Evolutionary conservation across 257 asterid species (phyloP).

Genomic region (Coffea canephora): DNA sequence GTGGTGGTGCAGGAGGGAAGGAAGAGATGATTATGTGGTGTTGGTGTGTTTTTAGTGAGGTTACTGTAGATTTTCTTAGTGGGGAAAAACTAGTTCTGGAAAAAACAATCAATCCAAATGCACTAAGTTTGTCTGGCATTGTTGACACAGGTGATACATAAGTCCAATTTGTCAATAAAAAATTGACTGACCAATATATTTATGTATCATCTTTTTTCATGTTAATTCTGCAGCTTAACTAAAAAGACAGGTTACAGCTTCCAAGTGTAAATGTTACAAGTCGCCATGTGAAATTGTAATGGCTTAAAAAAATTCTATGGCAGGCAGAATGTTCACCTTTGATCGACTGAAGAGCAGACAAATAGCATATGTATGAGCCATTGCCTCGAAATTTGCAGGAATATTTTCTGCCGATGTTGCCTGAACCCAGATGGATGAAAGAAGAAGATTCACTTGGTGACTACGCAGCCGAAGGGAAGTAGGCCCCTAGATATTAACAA

Average conservation of each 20-base stretch:
- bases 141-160: not conserved
- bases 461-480: slow-evolving; percentile 46
- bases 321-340: slow-evolving; percentile 29
- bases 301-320: not conserved
- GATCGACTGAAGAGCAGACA: slow-evolving; percentile 44
- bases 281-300: not conserved
- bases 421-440: slow-evolving; percentile 52
- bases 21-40: too few species aligned
- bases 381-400: slow-evolving; percentile 45
- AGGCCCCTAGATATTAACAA: slow-evolving; percentile 32
- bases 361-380: slow-evolving; percentile 48
- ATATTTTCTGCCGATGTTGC: slow-evolving; percentile 39
- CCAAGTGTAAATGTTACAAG: not conserved
- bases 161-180: not conserved
- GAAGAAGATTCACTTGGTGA: slow-evolving; percentile 51
- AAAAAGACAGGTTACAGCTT: not conserved
- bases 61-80: too few species aligned
- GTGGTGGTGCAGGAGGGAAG: too few species aligned
- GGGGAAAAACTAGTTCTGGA: too few species aligned
- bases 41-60: too few species aligned
- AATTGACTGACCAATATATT: not conserved
- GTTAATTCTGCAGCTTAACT: not conserved
- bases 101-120: too few species aligned
- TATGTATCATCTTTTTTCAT: not conserved
- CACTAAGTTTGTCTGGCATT: not conserved